Evolutionary conservation across 345 rosid species (phyloP).

Genomic region (Dimocarpus longan): DNA sequence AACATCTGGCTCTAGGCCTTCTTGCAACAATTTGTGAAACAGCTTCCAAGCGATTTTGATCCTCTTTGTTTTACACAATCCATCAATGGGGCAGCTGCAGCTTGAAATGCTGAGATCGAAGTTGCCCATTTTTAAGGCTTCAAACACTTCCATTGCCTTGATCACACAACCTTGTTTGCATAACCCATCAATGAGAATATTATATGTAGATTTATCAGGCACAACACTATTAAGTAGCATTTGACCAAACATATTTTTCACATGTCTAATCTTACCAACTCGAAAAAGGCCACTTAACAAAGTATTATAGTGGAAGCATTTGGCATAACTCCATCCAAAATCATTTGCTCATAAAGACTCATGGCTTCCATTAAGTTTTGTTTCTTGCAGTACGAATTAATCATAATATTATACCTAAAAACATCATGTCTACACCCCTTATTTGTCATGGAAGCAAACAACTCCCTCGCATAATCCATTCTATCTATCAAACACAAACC

Average conservation of each 20-base stretch:
- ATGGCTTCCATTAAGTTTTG: not conserved
- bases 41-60: not conserved
- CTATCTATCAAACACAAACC: constrained; percentile 6
- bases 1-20: not conserved
- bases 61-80: not conserved
- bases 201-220: not conserved
- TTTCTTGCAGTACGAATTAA: constrained; percentile 6
- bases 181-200: not conserved
- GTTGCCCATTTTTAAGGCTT: not conserved
- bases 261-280: not conserved
- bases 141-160: not conserved
- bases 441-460: not conserved
- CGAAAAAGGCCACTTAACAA: not conserved
- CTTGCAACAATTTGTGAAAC: not conserved
- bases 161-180: not conserved
- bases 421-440: not conserved
- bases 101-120: not conserved
- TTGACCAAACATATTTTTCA: not conserved
- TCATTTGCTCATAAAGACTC: constrained; percentile 7
- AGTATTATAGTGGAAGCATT: not conserved
- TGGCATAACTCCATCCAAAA: not conserved
- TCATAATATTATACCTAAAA: not conserved
- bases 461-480: not conserved
- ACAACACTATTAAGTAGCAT: not conserved
- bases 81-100: not conserved